These are phyloP conservation scores for Fraxinus velutina DNA, from an alignment of 305 asterid genomes.

Conservation along the genomic window DNA sequence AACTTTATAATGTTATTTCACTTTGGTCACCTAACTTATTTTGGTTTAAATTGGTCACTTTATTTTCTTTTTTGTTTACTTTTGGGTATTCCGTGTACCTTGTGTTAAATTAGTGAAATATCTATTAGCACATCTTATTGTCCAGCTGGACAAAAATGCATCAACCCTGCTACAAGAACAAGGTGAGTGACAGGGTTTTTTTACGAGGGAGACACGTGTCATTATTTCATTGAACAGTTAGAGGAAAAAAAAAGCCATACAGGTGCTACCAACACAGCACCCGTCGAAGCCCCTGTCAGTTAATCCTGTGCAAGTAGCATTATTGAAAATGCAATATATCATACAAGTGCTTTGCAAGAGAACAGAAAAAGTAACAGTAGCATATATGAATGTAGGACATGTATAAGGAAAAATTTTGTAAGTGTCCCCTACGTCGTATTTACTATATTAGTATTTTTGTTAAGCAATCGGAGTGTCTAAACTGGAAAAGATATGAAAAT, in stretches of 20 bases:
- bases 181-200: background rate
- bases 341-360: background rate
- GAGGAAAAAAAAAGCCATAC: background rate
- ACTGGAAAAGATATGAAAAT: background rate
- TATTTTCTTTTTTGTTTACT: background rate
- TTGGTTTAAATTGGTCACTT: background rate
- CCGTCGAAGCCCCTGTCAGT: background rate
- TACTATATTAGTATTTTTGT: background rate
- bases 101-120: background rate
- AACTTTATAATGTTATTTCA: background rate
- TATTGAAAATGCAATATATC: background rate
- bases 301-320: background rate
- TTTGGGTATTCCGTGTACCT: background rate
- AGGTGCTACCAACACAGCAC: background rate
- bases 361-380: background rate
- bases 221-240: background rate
- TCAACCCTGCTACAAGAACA: background rate
- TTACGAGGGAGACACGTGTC: background rate
- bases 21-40: background rate
- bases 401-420: background rate
- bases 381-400: background rate
- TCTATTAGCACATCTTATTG: background rate
- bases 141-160: background rate
- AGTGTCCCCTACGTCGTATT: background rate
- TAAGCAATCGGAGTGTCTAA: background rate